Percentiles rank a stretch among this genome's conserved stretches.
Evolutionary conservation across 345 rosid genomes (phyloP).

Genomic region (Gossypium raimondii): DNA sequence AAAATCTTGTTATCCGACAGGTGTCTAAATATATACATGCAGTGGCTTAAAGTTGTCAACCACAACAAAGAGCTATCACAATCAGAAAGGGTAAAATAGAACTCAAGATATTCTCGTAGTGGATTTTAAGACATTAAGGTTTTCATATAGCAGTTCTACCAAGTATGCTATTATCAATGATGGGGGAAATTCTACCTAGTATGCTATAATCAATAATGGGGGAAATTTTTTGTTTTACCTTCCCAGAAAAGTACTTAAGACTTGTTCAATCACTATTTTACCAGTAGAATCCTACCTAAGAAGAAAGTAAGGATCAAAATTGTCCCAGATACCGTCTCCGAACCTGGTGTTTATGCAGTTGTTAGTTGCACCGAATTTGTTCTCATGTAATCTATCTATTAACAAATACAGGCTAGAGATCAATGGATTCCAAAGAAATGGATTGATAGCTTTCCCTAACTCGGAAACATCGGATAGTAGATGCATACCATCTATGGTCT

Average conservation of each 20-base stretch:
- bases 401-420: slow-evolving; percentile 53
- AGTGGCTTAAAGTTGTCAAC: not conserved
- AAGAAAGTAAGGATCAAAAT: slow-evolving; percentile 84
- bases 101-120: not conserved
- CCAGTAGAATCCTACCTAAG: slow-evolving; percentile 24
- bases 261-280: not conserved
- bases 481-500: slow-evolving; percentile 25
- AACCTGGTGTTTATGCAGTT: slow-evolving; percentile 13
- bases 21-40: not conserved
- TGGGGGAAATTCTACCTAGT: not conserved
- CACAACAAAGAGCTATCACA: not conserved
- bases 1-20: not conserved
- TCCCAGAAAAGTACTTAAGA: not conserved
- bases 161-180: not conserved
- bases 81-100: not conserved
- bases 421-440: slow-evolving; percentile 67
- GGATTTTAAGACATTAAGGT: not conserved
- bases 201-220: not conserved
- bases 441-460: slow-evolving; percentile 51
- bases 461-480: slow-evolving; percentile 40
- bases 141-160: not conserved
- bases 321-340: slow-evolving; percentile 43
- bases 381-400: slow-evolving; percentile 47
- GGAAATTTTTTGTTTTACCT: not conserved
- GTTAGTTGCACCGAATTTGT: slow-evolving; percentile 16